Conservation (phyloP, 176 grass and related monocot genomes). For the Raddia distichophylla region DNA sequence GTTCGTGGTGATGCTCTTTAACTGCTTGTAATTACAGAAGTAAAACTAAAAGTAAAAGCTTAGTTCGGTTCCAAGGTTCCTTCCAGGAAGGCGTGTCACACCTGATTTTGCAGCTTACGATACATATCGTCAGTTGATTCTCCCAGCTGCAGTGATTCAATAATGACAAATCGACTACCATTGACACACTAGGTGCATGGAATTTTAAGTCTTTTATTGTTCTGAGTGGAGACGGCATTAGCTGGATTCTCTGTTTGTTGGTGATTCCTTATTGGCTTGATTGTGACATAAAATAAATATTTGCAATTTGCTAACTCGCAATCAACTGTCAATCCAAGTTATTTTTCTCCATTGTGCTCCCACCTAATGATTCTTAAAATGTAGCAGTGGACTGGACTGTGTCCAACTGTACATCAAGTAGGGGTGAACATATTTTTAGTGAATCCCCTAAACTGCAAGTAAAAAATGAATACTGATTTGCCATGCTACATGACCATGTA, state of each 20-base stretch:
- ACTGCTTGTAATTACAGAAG: neutral
- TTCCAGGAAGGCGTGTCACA: neutral
- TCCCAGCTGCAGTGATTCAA: neutral
- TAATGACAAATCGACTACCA: slow-evolving; percentile 24
- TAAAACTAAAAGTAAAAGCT: neutral
- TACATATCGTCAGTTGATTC: slow-evolving; percentile 20
- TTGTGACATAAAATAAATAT: slow-evolving; percentile 40
- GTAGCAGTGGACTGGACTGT: neutral
- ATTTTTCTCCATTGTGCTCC: neutral
- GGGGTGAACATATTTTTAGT: slow-evolving; percentile 11
- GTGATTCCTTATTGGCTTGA: slow-evolving; percentile 47
- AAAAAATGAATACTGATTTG: slow-evolving; percentile 9
- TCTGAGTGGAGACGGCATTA: slow-evolving; percentile 15
- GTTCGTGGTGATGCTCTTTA: neutral
- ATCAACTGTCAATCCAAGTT: neutral
- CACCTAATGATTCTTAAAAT: neutral
- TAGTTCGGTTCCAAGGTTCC: neutral
- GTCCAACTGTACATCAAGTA: neutral
- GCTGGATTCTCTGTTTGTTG: slow-evolving; percentile 30
- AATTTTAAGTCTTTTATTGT: slow-evolving; percentile 4
- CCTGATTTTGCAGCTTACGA: neutral
- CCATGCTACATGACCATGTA: slow-evolving; percentile 2
- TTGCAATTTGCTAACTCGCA: neutral
- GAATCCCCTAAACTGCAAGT: neutral
- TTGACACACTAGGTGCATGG: neutral